Base-by-base conservation (phyloP, 2,329 filamentous ascomycete genomes). In the Keithomyces neogunnii region DNA sequence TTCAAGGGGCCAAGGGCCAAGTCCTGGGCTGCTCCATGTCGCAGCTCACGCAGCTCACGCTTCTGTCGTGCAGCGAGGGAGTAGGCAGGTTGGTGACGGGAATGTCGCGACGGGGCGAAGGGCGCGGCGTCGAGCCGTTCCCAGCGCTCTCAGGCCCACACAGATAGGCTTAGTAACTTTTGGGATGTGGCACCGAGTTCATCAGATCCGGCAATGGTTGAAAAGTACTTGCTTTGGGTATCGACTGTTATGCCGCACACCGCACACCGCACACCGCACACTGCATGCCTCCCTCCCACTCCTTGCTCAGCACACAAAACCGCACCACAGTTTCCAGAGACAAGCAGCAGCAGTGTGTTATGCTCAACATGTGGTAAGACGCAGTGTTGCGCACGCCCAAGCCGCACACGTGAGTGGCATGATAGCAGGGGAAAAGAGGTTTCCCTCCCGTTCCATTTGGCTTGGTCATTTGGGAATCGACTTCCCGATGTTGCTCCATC, bases 101-200 rank as follows among this genome's bases (percentile, higher is more conserved):
- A 68, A 66, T 64, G 66, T 60, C 64, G 63, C 62, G 62, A 56
- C 57, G 63, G 65, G 59, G 63, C 64, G 65, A 63, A 66, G 61
- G 66, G 55, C 64, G 19, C 63, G 63, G 64, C 65, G 65, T 67
- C 65, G 65, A 63, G 66, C 63, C 66, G 64, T 62, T 67, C 65
- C 65, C 66, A 68, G 62, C 13, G 45, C 49, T 51, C 49, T 51
- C 26, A 42, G 50, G 46, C 43, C 50, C 35, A 46, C 46, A 32
- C 32, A 42, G 47, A 19, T 19, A 49, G 44, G 52, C 51, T 35
- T 43, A 53, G 4, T 8, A 30, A 47, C 19, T n/a, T 19, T 19
- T 19, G 19, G 19, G 19, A 19, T 19, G 19, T 19, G 19, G 19
- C 19, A 19, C 19, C 19, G 19, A 19, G 19, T 19, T 19, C 19